Evolutionary conservation across 202 grass and related monocot genomes (phyloP).

Genomic region (Bolboschoenoplectus hybrid): DNA sequence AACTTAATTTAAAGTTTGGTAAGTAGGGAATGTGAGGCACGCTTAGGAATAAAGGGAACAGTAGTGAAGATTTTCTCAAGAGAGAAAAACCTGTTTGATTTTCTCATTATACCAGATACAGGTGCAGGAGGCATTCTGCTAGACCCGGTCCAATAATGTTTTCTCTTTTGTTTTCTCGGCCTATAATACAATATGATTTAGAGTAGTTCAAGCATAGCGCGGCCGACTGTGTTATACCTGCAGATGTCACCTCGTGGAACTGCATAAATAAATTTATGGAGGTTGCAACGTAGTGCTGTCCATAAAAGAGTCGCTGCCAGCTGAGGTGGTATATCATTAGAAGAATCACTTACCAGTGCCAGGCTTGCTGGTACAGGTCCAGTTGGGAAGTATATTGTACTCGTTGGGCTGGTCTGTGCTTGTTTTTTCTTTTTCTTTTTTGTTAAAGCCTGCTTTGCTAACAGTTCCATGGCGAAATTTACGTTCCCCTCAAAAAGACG

Average conservation of each 20-base stretch:
- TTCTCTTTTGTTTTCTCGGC: neutral
- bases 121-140: neutral
- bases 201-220: neutral
- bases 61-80: neutral
- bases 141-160: neutral
- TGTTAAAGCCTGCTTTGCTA: slow-evolving; percentile 22
- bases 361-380: neutral
- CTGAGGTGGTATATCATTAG: neutral
- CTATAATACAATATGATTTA: neutral
- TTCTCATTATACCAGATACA: neutral
- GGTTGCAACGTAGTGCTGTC: neutral
- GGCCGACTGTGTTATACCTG: neutral
- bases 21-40: neutral
- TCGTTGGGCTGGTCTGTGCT: neutral
- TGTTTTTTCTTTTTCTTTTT: neutral
- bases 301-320: neutral
- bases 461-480: neutral
- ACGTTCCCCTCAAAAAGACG: neutral
- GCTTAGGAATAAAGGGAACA: neutral
- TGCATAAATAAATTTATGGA: neutral
- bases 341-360: neutral
- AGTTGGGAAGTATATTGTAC: neutral
- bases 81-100: neutral
- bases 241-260: neutral
- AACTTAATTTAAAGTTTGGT: neutral